Base-by-base conservation (phyloP, 2,329 filamentous ascomycete species). In the Colletotrichum cuscutae region DNA sequence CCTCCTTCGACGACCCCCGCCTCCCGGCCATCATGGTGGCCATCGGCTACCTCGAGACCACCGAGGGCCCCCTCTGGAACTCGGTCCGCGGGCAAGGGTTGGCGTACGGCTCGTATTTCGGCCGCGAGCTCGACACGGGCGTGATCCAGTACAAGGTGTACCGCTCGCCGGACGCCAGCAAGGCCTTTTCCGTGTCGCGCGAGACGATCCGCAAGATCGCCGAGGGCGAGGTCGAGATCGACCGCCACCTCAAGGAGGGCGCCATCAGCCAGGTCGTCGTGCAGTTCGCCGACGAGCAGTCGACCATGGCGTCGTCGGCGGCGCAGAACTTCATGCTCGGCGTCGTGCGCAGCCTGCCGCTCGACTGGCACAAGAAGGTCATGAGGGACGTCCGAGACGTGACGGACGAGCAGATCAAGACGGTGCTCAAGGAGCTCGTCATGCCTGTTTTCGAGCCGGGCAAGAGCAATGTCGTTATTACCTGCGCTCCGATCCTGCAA, bases 31-130 rank as follows among this genome's bases (percentile, higher is more conserved):
- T 98, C 64, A 90, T 97, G 81, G 95, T 99, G 8, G 95, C 96
- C 1, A 90, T 95, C 62, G 92, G 95, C 24, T 98, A 98, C 80
- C 92, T 99, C 73, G 95, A 98, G 79, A 92, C 95, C 1, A 93
- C 97, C 22, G 97, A 99, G 82, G 97, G 97, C 0, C 97, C 97
- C 0, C 90, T 99, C 37, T 98, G 97, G 96, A 93, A 93, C 75
- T 94, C 95, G 0, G 94, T 98, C 61, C 94, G 97, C 59, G 97
- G 97, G 68, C 97, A 94, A 56, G 97, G 97, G 57, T 91, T 98
- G 65, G 97, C 97, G 0, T 99, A 99, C 79, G 95, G 95, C 65
- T 92, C 93, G 1, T 91, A 89, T 77, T 97, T 98, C 79, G 88
- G 88, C 57, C 92, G 93, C 58, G 93, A 94, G 78, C 85, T 94